Evolutionary conservation across 2,329 filamentous ascomycete genomes (phyloP).

Genomic region (Ascochyta pisi): DNA sequence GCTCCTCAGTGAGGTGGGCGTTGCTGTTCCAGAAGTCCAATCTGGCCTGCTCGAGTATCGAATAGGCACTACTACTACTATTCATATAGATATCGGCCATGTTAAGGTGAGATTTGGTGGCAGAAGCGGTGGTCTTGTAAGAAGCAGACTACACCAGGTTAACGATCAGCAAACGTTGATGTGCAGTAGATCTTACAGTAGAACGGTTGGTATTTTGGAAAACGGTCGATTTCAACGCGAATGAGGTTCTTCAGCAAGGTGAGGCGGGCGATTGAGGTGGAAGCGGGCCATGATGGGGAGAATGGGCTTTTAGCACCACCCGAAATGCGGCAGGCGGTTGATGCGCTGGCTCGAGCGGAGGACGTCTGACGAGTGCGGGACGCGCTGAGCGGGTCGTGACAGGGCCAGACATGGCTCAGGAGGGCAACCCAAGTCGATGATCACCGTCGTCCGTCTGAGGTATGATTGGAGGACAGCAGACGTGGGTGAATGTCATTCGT

Average conservation of each 20-base stretch:
- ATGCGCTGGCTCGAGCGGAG: slow-evolving; percentile 45
- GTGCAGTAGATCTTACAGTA: slow-evolving; percentile 28
- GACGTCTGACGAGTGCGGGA: slow-evolving; percentile 37
- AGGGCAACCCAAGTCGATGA: slow-evolving; percentile 39
- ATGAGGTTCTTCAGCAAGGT: slow-evolving; percentile 26
- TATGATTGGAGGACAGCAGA: slow-evolving; percentile 27
- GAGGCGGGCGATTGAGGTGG: slow-evolving; percentile 40
- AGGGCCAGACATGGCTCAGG: slow-evolving; percentile 33
- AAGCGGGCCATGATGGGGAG: slow-evolving; percentile 31
- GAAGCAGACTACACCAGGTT: slow-evolving; percentile 29
- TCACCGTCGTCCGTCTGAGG: slow-evolving; percentile 17
- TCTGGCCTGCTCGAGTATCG: slow-evolving; percentile 46
- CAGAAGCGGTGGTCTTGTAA: slow-evolving; percentile 12
- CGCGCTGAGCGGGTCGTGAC: slow-evolving; percentile 28
- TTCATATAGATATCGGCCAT: slow-evolving; percentile 37
- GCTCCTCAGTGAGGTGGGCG: slow-evolving; percentile 42
- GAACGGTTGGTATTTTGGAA: slow-evolving; percentile 6
- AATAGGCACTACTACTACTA: slow-evolving; percentile 29
- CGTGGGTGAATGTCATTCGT: slow-evolving; percentile 30
- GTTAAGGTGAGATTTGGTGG: slow-evolving; percentile 16
- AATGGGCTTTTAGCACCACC: slow-evolving; percentile 37
- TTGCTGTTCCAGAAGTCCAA: slow-evolving; percentile 46
- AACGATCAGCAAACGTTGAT: slow-evolving; percentile 32
- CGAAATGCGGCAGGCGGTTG: slow-evolving; percentile 23
- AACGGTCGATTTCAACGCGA: slow-evolving; percentile 7